Evolutionary conservation across 2,329 filamentous ascomycete genomes (phyloP).

Genomic region (Talaromyces amestolkiae): DNA sequence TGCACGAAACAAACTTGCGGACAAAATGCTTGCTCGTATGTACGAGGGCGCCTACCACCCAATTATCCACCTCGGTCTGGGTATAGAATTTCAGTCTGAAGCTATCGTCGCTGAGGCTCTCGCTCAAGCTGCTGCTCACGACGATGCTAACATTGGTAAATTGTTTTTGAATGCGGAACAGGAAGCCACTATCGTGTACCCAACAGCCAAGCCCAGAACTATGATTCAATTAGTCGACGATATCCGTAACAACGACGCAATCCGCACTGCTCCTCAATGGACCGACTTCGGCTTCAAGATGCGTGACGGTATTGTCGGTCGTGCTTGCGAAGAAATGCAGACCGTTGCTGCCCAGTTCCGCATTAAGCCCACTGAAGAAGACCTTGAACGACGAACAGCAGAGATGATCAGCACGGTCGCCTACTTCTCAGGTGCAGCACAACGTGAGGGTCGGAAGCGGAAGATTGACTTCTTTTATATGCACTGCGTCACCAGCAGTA

Average conservation of each 20-base stretch:
- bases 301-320: slow-evolving; percentile 5
- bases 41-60: slow-evolving; percentile 65
- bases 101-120: slow-evolving; percentile 64
- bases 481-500: slow-evolving; percentile 35
- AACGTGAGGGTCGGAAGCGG: not conserved
- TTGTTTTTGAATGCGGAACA: not conserved
- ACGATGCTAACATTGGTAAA: slow-evolving; percentile 21
- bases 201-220: not conserved
- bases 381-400: slow-evolving; percentile 7
- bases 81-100: slow-evolving; percentile 72
- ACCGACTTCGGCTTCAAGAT: not conserved
- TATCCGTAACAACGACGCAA: slow-evolving; percentile 1
- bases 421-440: slow-evolving; percentile 10
- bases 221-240: not conserved
- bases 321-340: not conserved
- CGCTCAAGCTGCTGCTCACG: slow-evolving; percentile 69
- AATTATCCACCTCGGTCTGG: slow-evolving; percentile 78
- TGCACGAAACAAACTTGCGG: slow-evolving; percentile 55
- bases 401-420: slow-evolving; percentile 14
- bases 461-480: slow-evolving; percentile 17
- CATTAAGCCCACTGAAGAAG: not conserved
- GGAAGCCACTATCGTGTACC: not conserved
- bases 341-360: slow-evolving; percentile 4
- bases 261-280: not conserved
- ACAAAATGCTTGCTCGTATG: slow-evolving; percentile 63